Conservation (phyloP, 352 stramenopile genomes). For the Phytophthora colocasiae region DNA sequence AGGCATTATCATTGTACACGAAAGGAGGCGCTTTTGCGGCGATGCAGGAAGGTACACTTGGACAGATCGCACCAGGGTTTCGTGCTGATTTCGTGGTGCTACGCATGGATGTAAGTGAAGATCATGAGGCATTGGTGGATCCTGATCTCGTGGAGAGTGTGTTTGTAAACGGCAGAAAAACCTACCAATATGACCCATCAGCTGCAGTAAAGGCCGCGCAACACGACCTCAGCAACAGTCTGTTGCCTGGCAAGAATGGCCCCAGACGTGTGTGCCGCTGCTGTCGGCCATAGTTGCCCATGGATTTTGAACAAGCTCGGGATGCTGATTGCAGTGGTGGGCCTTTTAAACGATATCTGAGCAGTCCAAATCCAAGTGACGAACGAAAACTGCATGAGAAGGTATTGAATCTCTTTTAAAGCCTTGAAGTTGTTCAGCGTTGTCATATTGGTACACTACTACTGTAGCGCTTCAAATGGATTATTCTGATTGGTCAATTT, state of each 20-base stretch:
- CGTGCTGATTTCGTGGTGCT: constrained; percentile 81
- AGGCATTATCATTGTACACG: constrained; percentile 88
- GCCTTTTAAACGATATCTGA: too few relatives aligned
- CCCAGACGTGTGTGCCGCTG: constrained; percentile 67
- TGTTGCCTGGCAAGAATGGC: constrained; percentile 78
- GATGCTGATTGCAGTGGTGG: too few relatives aligned
- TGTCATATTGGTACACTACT: too few relatives aligned
- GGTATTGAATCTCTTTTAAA: neutral
- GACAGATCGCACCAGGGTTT: constrained; percentile 61
- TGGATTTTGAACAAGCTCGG: too few relatives aligned
- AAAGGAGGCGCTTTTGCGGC: constrained; percentile 72
- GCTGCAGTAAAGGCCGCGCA: neutral
- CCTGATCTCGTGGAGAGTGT: constrained; percentile 68
- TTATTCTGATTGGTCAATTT: constrained; percentile 23
- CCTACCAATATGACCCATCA: constrained; percentile 52
- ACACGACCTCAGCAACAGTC: constrained; percentile 66
- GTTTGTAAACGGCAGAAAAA: constrained; percentile 66
- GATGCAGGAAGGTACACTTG: constrained; percentile 63
- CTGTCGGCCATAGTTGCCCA: constrained; percentile 39
- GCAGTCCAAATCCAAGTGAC: too few relatives aligned
- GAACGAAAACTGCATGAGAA: too few relatives aligned
- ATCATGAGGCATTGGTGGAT: constrained; percentile 51
- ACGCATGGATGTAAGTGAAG: constrained; percentile 53
- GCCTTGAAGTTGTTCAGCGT: too few relatives aligned
- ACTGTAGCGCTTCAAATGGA: too few relatives aligned